Evolutionary conservation across 768 basidiomycete genomes (phyloP), one percentile per base, ranked within the genome.

Genomic region (Serendipita sp.): DNA sequence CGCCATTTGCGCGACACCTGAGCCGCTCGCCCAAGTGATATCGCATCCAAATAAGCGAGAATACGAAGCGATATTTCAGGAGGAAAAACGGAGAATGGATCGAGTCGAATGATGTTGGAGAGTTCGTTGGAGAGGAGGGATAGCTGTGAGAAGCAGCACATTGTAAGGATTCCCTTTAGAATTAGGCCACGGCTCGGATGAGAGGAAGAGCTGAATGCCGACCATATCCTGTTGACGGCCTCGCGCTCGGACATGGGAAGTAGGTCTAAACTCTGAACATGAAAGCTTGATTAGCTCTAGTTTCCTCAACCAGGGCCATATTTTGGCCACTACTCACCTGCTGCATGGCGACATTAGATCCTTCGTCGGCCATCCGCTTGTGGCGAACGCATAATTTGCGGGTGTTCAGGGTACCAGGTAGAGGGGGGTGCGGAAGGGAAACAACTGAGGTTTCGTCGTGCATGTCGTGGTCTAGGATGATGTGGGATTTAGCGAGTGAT

Each of bases 121-220:
- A 98, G 88, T 61, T 92, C 87, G 66, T 96, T 90, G 31, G 92
- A 87, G 64, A 99, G 85, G 58, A 97, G 87, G 28, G 96, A 97
- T 30, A 99, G 85, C 70, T 99, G 93, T 51, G 90, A 94, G 77
- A 96, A 97, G 75, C 96, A 98, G 73, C 94, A 98, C 92, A 99
- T 98, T 16, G 96, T 97, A 67, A 99, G 83, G 64, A 99, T 81
- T 42, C 96, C 96, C 69, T 90, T 90, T 56, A 99, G 86, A 71
- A 98, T 97, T 71, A 98, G 83, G 62, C 88, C 90, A 41, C 96
- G 82, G 38, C 89, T 84, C 3, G 87, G 82, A 69, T 97, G 92
- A 0, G 92, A 85, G 1, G 95, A 95, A 0, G 90, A 89, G 20
- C 92, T 95, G 74, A 99, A 99, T 69, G 84, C 91, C 66, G 93